These are phyloP conservation scores for Kurtzmaniella natalensis DNA, from an alignment of 1,139 yeast genomes.

Conservation along the genomic window DNA sequence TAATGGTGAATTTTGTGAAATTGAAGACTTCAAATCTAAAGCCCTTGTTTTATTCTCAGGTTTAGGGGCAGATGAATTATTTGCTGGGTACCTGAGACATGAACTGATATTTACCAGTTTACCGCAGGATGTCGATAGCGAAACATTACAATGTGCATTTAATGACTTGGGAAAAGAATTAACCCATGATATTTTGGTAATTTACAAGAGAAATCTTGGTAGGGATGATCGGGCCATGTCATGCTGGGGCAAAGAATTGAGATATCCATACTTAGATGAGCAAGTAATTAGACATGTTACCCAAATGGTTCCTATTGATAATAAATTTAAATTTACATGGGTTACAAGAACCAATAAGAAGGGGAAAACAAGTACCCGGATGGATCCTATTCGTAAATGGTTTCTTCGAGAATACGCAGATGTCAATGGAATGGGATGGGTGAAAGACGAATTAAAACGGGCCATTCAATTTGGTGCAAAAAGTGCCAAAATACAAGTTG, in stretches of 20 bases:
- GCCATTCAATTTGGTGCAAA: constrained; percentile 97
- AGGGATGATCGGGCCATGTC: constrained; percentile 88
- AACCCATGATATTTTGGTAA: constrained; percentile 62
- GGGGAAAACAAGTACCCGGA: constrained; percentile 18
- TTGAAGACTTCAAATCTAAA: constrained; percentile 35
- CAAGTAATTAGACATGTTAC: constrained; percentile 53
- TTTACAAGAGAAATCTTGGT: constrained; percentile 77
- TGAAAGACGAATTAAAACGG: constrained; percentile 74
- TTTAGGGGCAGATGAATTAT: constrained; percentile 93
- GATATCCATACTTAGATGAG: constrained; percentile 84
- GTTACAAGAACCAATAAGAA: constrained; percentile 24
- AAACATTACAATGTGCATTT: constrained; percentile 17
- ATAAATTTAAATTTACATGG: constrained; percentile 39
- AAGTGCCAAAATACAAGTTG: constrained; percentile 86
- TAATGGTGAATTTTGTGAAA: constrained; percentile 3
- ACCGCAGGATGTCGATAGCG: constrained; percentile 15
- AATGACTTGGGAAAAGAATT: constrained; percentile 44
- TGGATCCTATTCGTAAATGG: constrained; percentile 49
- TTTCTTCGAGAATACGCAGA: constrained; percentile 62
- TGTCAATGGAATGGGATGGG: constrained; percentile 47
- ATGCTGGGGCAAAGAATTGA: constrained; percentile 81
- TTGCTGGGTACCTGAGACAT: constrained; percentile 90
- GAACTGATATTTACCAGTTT: constrained; percentile 43
- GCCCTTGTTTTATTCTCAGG: constrained; percentile 83
- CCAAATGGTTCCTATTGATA: constrained; percentile 44